These are phyloP conservation scores for Aspergillus incahuasiensis DNA, from an alignment of 495 filamentous ascomycete genomes.

Conservation along the genomic window DNA sequence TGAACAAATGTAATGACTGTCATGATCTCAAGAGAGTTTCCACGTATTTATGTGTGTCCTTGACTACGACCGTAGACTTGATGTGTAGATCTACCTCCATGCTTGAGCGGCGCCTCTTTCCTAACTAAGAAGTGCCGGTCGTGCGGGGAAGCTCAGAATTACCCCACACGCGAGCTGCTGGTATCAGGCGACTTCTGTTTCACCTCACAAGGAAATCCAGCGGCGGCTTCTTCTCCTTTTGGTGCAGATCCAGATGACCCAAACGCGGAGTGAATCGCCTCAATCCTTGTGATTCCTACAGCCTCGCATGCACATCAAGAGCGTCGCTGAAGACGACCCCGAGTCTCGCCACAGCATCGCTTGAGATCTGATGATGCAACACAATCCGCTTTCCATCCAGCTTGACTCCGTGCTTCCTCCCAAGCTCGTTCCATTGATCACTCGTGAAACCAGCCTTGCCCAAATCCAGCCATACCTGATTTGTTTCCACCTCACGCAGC, in stretches of 20 bases:
- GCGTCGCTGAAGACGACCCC: background rate
- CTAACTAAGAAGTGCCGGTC: too few relatives aligned
- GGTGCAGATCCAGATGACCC: too few relatives aligned
- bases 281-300: background rate
- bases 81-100: too few relatives aligned
- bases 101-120: background rate
- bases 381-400: slow-evolving; percentile 1
- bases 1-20: too few relatives aligned
- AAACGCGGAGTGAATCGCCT: background rate
- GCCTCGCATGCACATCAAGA: background rate
- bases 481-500: background rate
- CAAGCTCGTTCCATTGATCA: background rate
- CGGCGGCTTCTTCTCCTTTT: too few relatives aligned
- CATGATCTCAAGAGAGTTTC: too few relatives aligned
- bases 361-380: background rate
- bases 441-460: background rate
- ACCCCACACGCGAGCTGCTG: too few relatives aligned
- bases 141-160: too few relatives aligned
- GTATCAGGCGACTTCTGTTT: too few relatives aligned
- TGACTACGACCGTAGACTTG: too few relatives aligned
- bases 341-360: background rate
- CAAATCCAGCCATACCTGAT: background rate
- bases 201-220: too few relatives aligned
- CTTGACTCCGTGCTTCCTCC: background rate
- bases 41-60: background rate